Conservation (phyloP, 169 alveolate genomes). For the Theileria annulata region DNA sequence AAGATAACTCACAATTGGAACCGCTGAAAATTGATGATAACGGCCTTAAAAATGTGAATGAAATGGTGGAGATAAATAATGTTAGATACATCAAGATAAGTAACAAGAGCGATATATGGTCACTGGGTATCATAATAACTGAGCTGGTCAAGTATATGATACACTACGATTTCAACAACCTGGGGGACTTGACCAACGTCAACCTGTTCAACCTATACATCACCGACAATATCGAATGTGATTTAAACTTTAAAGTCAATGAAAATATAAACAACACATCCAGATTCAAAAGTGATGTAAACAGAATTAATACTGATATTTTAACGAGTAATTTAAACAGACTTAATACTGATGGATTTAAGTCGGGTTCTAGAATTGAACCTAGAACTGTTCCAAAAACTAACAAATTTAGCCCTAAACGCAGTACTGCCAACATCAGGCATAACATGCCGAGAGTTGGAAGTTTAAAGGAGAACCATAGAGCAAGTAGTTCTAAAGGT, state of each 20-base stretch:
- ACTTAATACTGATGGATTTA: not conserved
- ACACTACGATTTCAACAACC: not conserved
- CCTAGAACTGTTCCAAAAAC: conserved; percentile 10
- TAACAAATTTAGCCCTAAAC: not conserved
- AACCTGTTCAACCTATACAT: not conserved
- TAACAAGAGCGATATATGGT: conserved; percentile 63
- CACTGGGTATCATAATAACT: conserved; percentile 58
- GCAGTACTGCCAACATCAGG: not conserved
- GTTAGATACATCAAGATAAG: conserved; percentile 48
- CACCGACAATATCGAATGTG: not conserved
- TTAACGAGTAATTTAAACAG: not conserved
- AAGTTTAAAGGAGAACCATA: not conserved
- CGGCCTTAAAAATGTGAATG: not conserved
- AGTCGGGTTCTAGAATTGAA: conserved; percentile 18
- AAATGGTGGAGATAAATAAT: not conserved
- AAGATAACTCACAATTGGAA: not conserved
- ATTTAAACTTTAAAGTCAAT: conserved; percentile 5
- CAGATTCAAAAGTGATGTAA: not conserved
- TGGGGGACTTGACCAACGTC: not conserved
- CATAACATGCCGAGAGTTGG: not conserved
- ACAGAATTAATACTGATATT: not conserved
- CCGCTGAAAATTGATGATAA: not conserved
- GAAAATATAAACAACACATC: not conserved
- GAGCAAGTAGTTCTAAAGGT: not conserved
- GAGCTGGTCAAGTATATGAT: conserved; percentile 52